Base-by-base conservation (phyloP, 768 basidiomycete species). In the Amanita inopinata region DNA sequence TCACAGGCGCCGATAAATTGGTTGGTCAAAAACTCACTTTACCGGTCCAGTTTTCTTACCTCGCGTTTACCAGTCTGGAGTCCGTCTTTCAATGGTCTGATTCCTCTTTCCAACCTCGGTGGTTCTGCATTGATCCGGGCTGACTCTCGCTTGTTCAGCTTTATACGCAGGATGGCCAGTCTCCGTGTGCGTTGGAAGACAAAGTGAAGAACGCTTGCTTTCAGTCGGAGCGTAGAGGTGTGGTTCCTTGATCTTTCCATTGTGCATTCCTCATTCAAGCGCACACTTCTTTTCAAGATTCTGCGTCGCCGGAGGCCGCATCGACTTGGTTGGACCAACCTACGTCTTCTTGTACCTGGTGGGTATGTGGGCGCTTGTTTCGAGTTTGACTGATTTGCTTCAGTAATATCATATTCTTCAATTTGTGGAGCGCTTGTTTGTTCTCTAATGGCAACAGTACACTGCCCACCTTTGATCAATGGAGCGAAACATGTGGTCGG, bases 401-500 rank as follows among this genome's bases (percentile, higher is more conserved):
- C 14, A 43, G 42, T 23, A 43, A 43, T 28, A 17, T 43, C 24
- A 9, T 43, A 8, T 43, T 43, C 33, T 43, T 43, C 33, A 43
- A 43, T 19, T 14, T 43, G n/a, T 43, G 42, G 42, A 43, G 42
- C 15, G 42, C 42, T 28, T 43, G 42, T 33, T 15, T 43, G 12
- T 7, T 43, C 17, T 43, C 30, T 33, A 17, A 12, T 15, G 33
- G 33, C 2, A 43, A 36, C 23, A 14, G 28, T 12, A 12, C 31
- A 12, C 22, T 33, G 14, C 40, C 40, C 9, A 41, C 31, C 8
- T 41, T 41, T 19, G 40, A 33, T 23, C 40, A 33, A 23, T 41
- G 40, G 40, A 41, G 19, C 20, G 11, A 33, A 33, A 22, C 9
- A 27, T 41, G 40, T 20, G 14, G 31, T 23, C 2, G 5, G 14